Evolutionary conservation across 73 alveolate species (phyloP).

Genomic region (Paramecium sexaurelia): DNA sequence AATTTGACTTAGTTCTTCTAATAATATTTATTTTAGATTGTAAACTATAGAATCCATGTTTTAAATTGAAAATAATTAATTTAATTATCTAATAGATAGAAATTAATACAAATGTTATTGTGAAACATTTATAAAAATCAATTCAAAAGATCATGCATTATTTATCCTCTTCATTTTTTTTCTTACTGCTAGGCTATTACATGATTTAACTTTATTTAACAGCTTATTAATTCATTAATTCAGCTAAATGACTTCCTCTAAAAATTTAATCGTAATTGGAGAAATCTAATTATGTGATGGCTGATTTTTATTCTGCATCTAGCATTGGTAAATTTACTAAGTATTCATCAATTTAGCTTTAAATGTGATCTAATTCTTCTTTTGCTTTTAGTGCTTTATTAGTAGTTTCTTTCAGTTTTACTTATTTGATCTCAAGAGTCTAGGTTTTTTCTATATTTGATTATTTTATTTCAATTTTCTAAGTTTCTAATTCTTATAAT

Average conservation of each 20-base stretch:
- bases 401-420: neutral
- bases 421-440: neutral
- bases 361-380: neutral
- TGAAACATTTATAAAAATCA: neutral
- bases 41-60: too few relatives aligned
- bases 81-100: too few relatives aligned
- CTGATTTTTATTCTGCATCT: neutral
- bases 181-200: neutral
- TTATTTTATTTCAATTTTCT: neutral
- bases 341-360: neutral
- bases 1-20: too few relatives aligned
- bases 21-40: too few relatives aligned
- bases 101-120: neutral
- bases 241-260: conserved; percentile 16
- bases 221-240: neutral
- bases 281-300: neutral
- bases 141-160: neutral
- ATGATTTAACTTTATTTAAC: neutral
- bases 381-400: neutral
- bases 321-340: neutral
- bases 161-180: neutral
- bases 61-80: too few relatives aligned
- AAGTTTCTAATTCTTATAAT: neutral
- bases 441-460: neutral
- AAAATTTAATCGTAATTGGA: neutral